Base-by-base conservation (phyloP, 208 protist genomes). In the Wallacemonas sp. region DNA sequence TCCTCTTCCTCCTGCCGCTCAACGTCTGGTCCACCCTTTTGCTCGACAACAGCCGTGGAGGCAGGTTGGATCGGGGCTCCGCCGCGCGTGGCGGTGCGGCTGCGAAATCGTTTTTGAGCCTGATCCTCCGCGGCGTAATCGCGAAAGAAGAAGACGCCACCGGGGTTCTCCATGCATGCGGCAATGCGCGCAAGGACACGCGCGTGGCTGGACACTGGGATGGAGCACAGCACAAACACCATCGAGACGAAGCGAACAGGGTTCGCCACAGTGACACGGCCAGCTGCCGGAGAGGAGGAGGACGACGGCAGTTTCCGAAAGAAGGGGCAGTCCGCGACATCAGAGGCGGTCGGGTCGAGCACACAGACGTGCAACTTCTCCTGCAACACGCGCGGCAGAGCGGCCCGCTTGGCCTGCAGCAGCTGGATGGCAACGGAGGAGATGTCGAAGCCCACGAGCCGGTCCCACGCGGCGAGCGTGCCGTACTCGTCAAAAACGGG, bases 161-260 rank as follows among this genome's bases (percentile, higher is more conserved):
- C 88, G 3, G 79, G 79, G 26, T 65, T 66, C 33, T 33, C 25
- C 82, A 97, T 88, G 57, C 85, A 89, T 5, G 45, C 57, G 2
- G 76, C 74, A 36, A 94, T 66, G 73, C 87, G 92, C 8, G 48
- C 59, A 38, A 95, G 32, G 26, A 92, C 84, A 1, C 75, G 10
- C 2, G 32, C 25, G 46, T 94, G 84, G 5, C 72, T 45, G 11
- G 78, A 77, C 20, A 90, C 81, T 1, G 91, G 78, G 57, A 98
- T 95, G 10, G 94, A 96, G 29, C 91, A 97, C 5, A 98, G 76
- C 1, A 98, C 94, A 81, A 98, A 98, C n/a, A 98, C 91, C 66
- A 98, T 89, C 2, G 93, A 93, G 2, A 94, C 91, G 32, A 98
- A 86, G 20, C 82, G 66, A 0, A 92, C 82, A 25, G 52, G 65